Evolutionary conservation across 805 yeast species (phyloP).

Genomic region (Naumovozyma dairenensis): DNA sequence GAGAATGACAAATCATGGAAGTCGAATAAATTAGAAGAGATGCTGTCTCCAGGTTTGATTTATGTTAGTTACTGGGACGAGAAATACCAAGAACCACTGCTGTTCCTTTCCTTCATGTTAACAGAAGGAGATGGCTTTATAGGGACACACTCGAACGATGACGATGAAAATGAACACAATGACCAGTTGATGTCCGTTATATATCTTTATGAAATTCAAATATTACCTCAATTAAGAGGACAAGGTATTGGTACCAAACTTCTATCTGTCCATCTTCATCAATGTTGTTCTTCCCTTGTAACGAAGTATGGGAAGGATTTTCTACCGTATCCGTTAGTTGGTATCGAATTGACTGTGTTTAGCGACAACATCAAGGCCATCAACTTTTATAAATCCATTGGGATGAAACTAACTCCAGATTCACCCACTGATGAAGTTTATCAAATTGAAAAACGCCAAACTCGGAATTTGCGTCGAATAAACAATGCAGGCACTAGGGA

Average conservation of each 20-base stretch:
- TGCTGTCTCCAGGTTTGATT: slow-evolving; percentile 19
- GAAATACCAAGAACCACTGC: slow-evolving; percentile 1
- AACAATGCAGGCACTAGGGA: slow-evolving; percentile 1
- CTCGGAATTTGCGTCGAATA: slow-evolving; percentile 1
- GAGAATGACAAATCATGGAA: slow-evolving; percentile 18
- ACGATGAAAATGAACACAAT: slow-evolving; percentile 1
- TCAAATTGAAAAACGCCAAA: slow-evolving; percentile 3
- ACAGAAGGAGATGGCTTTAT: slow-evolving; percentile 18
- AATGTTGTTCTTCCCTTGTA: neutral
- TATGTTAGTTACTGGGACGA: slow-evolving; percentile 18
- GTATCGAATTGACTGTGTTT: slow-evolving; percentile 24
- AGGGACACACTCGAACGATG: too few relatives aligned
- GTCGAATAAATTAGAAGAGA: slow-evolving; percentile 20
- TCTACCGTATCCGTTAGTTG: slow-evolving; percentile 6
- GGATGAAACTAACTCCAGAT: slow-evolving; percentile 14
- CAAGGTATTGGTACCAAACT: slow-evolving; percentile 16
- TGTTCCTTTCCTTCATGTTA: slow-evolving; percentile 22
- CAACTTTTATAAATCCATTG: slow-evolving; percentile 13
- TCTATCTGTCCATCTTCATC: slow-evolving; percentile 2
- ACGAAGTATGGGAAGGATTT: neutral
- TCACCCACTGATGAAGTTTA: slow-evolving; percentile 15
- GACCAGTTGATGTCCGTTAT: slow-evolving; percentile 10
- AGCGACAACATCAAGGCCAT: slow-evolving; percentile 19
- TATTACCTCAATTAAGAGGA: slow-evolving; percentile 9
- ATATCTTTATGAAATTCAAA: slow-evolving; percentile 27